phyloP scores from a whole-genome alignment of 2,329 filamentous ascomycete species.

The Teratosphaeria zuluensis region DNA sequence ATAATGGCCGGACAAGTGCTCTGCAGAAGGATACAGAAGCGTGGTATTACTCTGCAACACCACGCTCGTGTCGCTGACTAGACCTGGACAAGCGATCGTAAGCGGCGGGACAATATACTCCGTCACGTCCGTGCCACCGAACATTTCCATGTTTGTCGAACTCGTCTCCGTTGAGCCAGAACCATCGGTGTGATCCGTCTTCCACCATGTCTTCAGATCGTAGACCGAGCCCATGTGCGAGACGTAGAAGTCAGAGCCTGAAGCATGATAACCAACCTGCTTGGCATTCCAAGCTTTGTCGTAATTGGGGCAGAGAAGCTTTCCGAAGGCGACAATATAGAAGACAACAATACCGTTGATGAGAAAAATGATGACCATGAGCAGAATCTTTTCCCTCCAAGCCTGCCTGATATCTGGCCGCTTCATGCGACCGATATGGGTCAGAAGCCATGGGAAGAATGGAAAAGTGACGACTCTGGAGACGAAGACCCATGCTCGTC shows the following conservation, averaged over 20 bases:
- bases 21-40: constrained; percentile 34
- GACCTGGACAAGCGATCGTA: constrained; percentile 59
- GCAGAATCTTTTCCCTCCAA: constrained; percentile 88
- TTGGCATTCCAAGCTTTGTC: constrained; percentile 75
- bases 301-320: constrained; percentile 77
- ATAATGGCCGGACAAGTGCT: constrained; percentile 60
- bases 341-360: constrained; percentile 78
- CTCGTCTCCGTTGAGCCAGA: constrained; percentile 47
- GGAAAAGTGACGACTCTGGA: constrained; percentile 88
- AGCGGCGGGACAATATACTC: constrained; percentile 79
- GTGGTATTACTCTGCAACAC: constrained; percentile 58
- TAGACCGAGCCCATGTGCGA: constrained; percentile 83
- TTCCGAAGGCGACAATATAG: constrained; percentile 82
- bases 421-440: constrained; percentile 87
- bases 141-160: constrained; percentile 58
- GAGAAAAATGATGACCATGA: constrained; percentile 70
- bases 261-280: constrained; percentile 62
- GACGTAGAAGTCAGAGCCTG: constrained; percentile 73
- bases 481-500: constrained; percentile 69
- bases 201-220: constrained; percentile 85
- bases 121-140: constrained; percentile 71
- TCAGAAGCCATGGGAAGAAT: constrained; percentile 79
- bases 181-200: constrained; percentile 69
- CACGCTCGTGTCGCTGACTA: constrained; percentile 53
- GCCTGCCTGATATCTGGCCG: constrained; percentile 93